Evolutionary conservation across 2,329 filamentous ascomycete genomes (phyloP), one percentile per base, ranked within the genome.

Genomic region (Apiospora rasikravindrae): DNA sequence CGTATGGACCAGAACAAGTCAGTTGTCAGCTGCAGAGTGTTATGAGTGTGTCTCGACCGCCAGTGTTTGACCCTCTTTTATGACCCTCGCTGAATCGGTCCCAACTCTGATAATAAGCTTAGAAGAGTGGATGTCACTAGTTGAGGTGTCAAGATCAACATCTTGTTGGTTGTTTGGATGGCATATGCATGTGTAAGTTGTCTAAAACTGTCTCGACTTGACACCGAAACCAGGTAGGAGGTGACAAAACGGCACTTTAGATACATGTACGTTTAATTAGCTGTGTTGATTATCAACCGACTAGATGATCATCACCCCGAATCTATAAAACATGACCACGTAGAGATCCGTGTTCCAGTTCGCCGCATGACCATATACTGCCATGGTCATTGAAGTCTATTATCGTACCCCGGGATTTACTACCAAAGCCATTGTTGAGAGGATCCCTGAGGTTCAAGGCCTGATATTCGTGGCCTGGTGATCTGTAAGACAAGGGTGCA

Each of bases 41-140:
- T 33, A 42, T 42, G 8, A 42, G 3, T 42, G 11, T 64, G 57
- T 64, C 57, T 64, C 33, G 57, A 64, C 13, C 19, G 57, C 33
- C 33, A 64, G 33, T 64, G 57, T 64, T 64, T 64, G 57, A 64
- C 57, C 57, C 57, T 64, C 57, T n/a, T n/a, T n/a, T n/a, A n/a
- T n/a, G n/a, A 22, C 22, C n/a, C n/a, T n/a, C n/a, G n/a, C n/a
- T n/a, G 57, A 11, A 4, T n/a, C 22, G 57, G 22, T 40, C 10
- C 19, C 19, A 14, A n/a, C n/a, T n/a, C 4, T n/a, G 57, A 40
- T 11, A 37, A 64, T 64, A 64, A 64, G 57, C 57, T 64, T 57
- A 57, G 5, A 61, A 4, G 16, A 11, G 29, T 37, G 53, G 16
- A 33, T 64, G 19, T 11, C 53, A 26, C 53, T 37, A 61, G 53